Percentiles rank a stretch among this genome's conserved stretches.
phyloP scores from a whole-genome alignment of 257 asterid genomes.

The Ilex aquifolium region DNA sequence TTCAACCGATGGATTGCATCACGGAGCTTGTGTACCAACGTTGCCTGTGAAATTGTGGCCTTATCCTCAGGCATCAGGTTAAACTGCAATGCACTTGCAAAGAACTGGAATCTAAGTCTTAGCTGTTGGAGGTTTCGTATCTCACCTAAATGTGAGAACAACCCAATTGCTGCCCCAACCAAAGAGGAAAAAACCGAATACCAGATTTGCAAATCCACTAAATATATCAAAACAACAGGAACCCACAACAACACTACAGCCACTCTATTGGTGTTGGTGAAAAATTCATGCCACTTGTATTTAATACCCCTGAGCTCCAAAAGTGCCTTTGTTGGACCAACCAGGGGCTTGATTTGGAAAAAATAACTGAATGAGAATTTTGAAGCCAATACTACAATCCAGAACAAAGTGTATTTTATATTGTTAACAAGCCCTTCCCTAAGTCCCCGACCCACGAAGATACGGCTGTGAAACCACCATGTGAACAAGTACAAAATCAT shows the following conservation, averaged over 20 bases:
- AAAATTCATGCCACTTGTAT: constrained; percentile 84
- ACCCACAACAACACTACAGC: constrained; percentile 74
- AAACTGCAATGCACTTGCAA: constrained; percentile 93
- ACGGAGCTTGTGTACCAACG: constrained; percentile 58
- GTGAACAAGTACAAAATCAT: constrained; percentile 43
- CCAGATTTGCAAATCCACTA: constrained; percentile 84
- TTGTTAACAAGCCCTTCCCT: constrained; percentile 88
- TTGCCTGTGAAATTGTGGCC: constrained; percentile 28
- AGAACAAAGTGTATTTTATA: constrained; percentile 61
- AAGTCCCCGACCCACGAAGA: constrained; percentile 83
- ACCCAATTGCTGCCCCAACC: constrained; percentile 60
- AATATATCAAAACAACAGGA: constrained; percentile 76
- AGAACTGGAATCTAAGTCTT: constrained; percentile 84
- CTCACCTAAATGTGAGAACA: constrained; percentile 83
- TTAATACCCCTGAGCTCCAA: constrained; percentile 27
- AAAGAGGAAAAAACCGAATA: constrained; percentile 65
- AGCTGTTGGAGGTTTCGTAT: constrained; percentile 79
- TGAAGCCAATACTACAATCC: constrained; percentile 60
- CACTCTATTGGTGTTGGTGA: constrained; percentile 67
- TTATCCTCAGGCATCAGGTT: constrained; percentile 70
- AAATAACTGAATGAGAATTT: constrained; percentile 75
- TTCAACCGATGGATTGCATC: constrained; percentile 66
- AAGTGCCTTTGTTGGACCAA: constrained; percentile 63
- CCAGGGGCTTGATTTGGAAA: constrained; percentile 83
- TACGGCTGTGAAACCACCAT: constrained; percentile 85